Base-by-base conservation (phyloP, 192 early-diverging fungal species). In the Backusella macrospora region DNA sequence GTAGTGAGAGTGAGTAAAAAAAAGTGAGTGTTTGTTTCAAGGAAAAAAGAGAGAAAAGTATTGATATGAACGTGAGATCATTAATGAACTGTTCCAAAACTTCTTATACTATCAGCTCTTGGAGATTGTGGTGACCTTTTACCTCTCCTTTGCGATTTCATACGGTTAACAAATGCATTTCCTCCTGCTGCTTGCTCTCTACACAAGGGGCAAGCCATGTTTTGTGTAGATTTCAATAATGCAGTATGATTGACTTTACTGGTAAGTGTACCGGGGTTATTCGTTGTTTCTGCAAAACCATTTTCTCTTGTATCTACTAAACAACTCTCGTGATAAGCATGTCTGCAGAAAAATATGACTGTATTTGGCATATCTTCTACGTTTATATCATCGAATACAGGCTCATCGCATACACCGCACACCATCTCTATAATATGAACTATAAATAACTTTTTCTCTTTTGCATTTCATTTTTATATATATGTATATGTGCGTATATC, bases 331-430 rank as follows among this genome's bases (percentile, higher is more conserved):
- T 99, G 98, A 75, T 88, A 97, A 1, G 87, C 85, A 76, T 99
- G 96, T 69, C 90, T 86, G 70, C 98, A 99, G 80, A 96, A 98
- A 73, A 97, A 99, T 15, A 95, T 83, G 43, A 98, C 82, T 68
- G 83, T 86, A 67, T 80, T 87, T n/a, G 69, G 59, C 45, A 68
- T 40, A 48, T 55, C 48, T 44, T 76, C 76, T 29, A 49, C 52
- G n/a, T 59, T 74, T 1, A 70, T 72, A n/a, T 73, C 43, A 59
- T 77, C 71, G 59, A 88, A 85, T 39, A 87, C 78, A 23, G 81
- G 74, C 29, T 84, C 71, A 26, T 87, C 79, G 52, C 89, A 89
- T 9, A 72, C 40, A 39, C 63, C 85, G 68, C 86, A 88, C 10
- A 70, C 21, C 49, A 85, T 80, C 21, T 86, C 79, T 34, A 81